Percentiles rank a stretch among this genome's conserved stretches.
These are phyloP conservation scores for Penicillium brevicompactum DNA, from an alignment of 2,329 filamentous ascomycete species.

Conservation along the genomic window DNA sequence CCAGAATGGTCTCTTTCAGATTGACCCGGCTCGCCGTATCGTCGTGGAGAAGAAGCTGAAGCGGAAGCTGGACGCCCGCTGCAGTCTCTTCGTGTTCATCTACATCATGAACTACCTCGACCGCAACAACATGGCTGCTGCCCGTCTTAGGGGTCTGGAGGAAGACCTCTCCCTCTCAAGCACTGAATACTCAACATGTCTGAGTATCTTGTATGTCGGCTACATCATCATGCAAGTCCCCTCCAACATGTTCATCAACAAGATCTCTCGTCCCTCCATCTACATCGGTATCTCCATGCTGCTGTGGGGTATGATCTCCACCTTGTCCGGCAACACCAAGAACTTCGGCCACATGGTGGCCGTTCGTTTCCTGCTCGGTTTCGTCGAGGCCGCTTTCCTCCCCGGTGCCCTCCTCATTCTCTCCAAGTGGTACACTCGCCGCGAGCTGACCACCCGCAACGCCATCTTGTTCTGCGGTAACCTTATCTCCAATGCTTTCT, in stretches of 20 bases:
- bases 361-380: conserved; percentile 41
- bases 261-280: conserved; percentile 48
- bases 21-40: conserved; percentile 25
- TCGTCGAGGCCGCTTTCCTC: conserved; percentile 43
- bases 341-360: conserved; percentile 38
- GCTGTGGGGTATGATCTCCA: conserved; percentile 64
- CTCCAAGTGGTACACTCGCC: conserved; percentile 52
- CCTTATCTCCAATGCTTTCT: conserved; percentile 50
- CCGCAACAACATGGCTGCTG: conserved; percentile 45
- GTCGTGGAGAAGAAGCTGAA: conserved; percentile 30
- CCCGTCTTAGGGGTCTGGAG: conserved; percentile 43
- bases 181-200: conserved; percentile 43
- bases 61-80: conserved; percentile 30
- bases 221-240: conserved; percentile 52
- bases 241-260: conserved; percentile 50
- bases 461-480: conserved; percentile 52
- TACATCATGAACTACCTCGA: conserved; percentile 43
- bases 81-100: conserved; percentile 28
- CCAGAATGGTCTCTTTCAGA: conserved; percentile 11
- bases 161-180: conserved; percentile 39
- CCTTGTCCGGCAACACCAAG: conserved; percentile 53
- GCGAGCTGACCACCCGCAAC: conserved; percentile 48
- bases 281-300: conserved; percentile 50
- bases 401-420: conserved; percentile 44
- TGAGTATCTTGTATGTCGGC: conserved; percentile 49